Base-by-base conservation (phyloP, 2,329 filamentous ascomycete species). In the Aspergillus fructus region DNA sequence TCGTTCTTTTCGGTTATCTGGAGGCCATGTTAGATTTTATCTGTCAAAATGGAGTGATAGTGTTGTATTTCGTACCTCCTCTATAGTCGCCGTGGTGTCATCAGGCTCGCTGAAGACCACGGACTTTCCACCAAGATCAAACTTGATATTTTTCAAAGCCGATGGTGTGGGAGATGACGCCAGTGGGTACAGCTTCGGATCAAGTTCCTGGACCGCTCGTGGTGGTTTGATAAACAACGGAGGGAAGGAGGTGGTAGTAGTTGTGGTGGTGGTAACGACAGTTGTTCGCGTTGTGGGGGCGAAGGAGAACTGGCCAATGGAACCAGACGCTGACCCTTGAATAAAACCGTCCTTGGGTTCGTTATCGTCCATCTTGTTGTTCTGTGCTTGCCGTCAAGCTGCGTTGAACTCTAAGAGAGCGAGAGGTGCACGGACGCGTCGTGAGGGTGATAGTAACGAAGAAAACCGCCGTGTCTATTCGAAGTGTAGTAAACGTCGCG, bases 111-210 rank as follows among this genome's bases (percentile, higher is more conserved):
- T 79, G 60, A 89, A 88, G 37, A 81, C 77, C n/a, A 85, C 81
- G 7, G 84, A 78, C 57, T 80, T 79, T 45, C 85, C 84, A 48
- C 85, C 84, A 37, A 89, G 78, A 51, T 88, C 85, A 66, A 96
- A 93, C 41, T 84, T 87, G 70, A 97, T 89, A 56, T 86, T 87
- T 61, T 86, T 85, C 59, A 99, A 79, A 51, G 89, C 87, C 15
- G 86, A 84, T 2, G 94, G 94, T 1, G 93, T 96, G 1, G 91
- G 89, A 49, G 90, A 87, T 61, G 85, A 83, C 39, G 93, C 93
- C 30, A 99, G 81, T 40, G 94, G 94, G 72, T 96, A 99, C 66
- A 94, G 86, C 72, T 96, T 96, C 13, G 89, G 82, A 74, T 97
- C 92, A 57, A 96, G 85, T 53, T 87, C 83, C 58, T 84, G 80